Percentiles rank a stretch among this genome's conserved stretches.
phyloP scores from a whole-genome alignment of 768 basidiomycete genomes.

The Russula ochroleuca region DNA sequence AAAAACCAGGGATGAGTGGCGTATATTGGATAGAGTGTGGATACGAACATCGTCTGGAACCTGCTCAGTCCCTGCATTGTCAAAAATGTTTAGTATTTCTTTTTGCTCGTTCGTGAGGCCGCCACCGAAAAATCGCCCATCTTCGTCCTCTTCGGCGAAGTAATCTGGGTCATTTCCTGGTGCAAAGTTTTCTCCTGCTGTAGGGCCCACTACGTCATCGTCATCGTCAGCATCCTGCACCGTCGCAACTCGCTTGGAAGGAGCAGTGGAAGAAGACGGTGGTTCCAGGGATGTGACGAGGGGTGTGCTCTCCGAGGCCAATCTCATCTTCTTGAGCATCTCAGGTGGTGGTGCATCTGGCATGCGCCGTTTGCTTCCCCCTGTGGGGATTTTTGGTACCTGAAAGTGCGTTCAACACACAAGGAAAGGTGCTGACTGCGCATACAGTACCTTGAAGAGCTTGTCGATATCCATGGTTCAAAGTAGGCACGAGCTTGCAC shows the following conservation, averaged over 20 bases:
- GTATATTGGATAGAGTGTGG: conserved; percentile 18
- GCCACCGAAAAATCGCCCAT: conserved; percentile 90
- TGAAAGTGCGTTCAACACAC: conserved; percentile 30
- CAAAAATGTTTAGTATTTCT: conserved; percentile 93
- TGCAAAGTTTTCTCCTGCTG: conserved; percentile 51
- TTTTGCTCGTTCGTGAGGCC: conserved; percentile 92
- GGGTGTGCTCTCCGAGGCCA: conserved; percentile 40
- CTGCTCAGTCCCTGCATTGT: conserved; percentile 60
- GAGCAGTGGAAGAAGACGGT: conserved; percentile 27
- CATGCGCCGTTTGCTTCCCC: conserved; percentile 67
- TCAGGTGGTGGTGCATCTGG: conserved; percentile 74
- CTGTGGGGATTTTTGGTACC: conserved; percentile 64
- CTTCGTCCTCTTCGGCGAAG: conserved; percentile 86
- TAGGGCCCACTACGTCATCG: conserved; percentile 34
- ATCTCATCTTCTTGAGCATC: conserved; percentile 74
- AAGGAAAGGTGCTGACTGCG: neutral
- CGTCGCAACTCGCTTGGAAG: conserved; percentile 42
- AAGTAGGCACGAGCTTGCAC: neutral
- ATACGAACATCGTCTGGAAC: conserved; percentile 62
- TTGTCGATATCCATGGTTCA: conserved; percentile 48
- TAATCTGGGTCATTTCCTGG: conserved; percentile 89
- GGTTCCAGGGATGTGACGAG: conserved; percentile 10
- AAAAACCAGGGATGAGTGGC: neutral
- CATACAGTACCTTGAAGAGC: conserved; percentile 42
- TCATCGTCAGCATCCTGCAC: conserved; percentile 65